phyloP scores from a whole-genome alignment of 306 rosid species.

The Ormosia emarginata region DNA sequence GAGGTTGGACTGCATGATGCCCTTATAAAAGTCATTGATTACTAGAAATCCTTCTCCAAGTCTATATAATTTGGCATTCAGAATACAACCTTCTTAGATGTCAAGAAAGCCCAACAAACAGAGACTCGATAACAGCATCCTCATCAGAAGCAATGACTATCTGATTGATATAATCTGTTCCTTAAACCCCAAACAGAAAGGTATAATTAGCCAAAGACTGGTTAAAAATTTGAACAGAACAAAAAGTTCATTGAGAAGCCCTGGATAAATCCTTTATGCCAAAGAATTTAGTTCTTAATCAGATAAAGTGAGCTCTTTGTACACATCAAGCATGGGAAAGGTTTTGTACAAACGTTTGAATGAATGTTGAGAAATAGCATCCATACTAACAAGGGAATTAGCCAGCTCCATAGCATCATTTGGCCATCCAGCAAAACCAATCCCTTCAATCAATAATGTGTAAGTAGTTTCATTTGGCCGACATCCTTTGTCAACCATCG shows the following conservation, averaged over 20 bases:
- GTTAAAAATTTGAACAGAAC: neutral
- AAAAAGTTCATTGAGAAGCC: slow-evolving; percentile 6
- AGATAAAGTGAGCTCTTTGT: slow-evolving; percentile 53
- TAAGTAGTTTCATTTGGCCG: slow-evolving; percentile 73
- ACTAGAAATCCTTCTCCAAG: no score
- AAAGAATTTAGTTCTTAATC: slow-evolving; percentile 37
- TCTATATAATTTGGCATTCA: no score
- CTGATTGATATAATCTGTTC: neutral
- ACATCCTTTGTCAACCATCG: slow-evolving; percentile 67
- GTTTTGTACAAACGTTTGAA: slow-evolving; percentile 57
- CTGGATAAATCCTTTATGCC: neutral
- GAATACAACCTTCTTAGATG: no score
- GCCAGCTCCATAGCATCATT: slow-evolving; percentile 71
- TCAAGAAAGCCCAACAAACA: no score
- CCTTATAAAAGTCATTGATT: no score
- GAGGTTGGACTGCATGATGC: no score
- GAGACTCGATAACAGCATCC: neutral
- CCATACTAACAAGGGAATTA: slow-evolving; percentile 42
- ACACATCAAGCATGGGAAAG: slow-evolving; percentile 66
- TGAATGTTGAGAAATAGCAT: slow-evolving; percentile 52
- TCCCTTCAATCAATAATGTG: slow-evolving; percentile 63
- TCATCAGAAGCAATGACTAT: neutral
- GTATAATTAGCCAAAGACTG: neutral
- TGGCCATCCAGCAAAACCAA: slow-evolving; percentile 80
- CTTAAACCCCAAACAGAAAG: neutral